Percentiles rank a stretch among this genome's conserved stretches.
phyloP scores from a whole-genome alignment of 768 basidiomycete genomes.

The Leccinum subgranulosum region DNA sequence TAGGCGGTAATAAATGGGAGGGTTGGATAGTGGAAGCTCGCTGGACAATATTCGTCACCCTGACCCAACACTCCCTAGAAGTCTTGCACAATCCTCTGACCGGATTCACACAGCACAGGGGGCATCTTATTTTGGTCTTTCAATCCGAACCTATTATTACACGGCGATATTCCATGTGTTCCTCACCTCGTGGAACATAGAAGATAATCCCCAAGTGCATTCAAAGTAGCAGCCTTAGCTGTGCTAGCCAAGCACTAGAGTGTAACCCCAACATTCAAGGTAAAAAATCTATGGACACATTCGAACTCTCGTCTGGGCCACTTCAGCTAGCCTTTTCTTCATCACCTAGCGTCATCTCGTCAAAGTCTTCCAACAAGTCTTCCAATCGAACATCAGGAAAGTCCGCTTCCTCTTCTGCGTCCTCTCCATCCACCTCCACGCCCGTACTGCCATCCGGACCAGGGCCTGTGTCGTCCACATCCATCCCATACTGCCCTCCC shows the following conservation, averaged over 20 bases:
- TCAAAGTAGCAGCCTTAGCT: not conserved
- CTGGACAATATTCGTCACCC: not conserved
- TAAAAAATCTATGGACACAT: not conserved
- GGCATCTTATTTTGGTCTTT: not conserved
- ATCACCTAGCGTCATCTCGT: slow-evolving; percentile 78
- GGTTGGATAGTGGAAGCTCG: not conserved
- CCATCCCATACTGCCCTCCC: slow-evolving; percentile 47
- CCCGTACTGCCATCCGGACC: slow-evolving; percentile 20
- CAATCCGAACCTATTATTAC: not conserved
- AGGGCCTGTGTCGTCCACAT: slow-evolving; percentile 53
- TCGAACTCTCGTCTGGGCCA: not conserved
- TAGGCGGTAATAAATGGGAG: not conserved
- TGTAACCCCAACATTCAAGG: not conserved
- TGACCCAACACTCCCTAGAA: not conserved
- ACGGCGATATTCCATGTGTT: not conserved
- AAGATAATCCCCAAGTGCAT: no score
- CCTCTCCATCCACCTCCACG: slow-evolving; percentile 34
- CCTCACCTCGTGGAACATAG: not conserved
- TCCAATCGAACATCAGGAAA: slow-evolving; percentile 86
- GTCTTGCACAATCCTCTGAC: not conserved
- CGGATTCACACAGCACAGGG: not conserved
- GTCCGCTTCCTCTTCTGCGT: slow-evolving; percentile 69
- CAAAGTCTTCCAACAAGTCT: slow-evolving; percentile 88
- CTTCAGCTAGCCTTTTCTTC: slow-evolving; percentile 15
- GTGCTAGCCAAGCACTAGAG: not conserved